These are phyloP conservation scores for Penicillium chermesinum DNA, from an alignment of 495 filamentous ascomycete species.

Conservation along the genomic window DNA sequence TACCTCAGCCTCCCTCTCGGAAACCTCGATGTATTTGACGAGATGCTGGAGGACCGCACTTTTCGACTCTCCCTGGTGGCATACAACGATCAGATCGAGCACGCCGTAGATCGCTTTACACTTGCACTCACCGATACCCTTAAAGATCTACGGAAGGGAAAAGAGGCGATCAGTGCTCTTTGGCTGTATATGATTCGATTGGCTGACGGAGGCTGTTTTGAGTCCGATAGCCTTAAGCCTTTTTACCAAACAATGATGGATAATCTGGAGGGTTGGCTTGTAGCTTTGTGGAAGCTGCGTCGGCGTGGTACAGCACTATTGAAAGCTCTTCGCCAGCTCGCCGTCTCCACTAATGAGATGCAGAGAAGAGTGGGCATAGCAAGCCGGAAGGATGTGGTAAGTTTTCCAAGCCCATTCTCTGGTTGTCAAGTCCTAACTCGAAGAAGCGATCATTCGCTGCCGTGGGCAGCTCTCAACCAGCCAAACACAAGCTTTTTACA, in stretches of 20 bases:
- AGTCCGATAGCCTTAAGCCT: constrained; percentile 45
- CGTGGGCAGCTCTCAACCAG: constrained; percentile 5
- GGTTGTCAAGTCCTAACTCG: constrained; percentile 1
- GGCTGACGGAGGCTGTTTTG: constrained; percentile 50
- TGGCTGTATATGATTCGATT: constrained; percentile 64
- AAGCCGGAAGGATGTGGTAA: constrained; percentile 56
- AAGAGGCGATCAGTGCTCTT: constrained; percentile 70
- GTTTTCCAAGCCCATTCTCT: constrained; percentile 5
- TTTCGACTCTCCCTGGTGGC: constrained; percentile 77
- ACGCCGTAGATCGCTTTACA: constrained; percentile 75
- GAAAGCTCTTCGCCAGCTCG: constrained; percentile 57
- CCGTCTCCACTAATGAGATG: constrained; percentile 68
- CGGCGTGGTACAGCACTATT: constrained; percentile 57
- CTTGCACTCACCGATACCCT: constrained; percentile 67
- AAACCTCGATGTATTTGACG: constrained; percentile 78
- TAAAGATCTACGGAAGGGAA: constrained; percentile 71
- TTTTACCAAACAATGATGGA: constrained; percentile 77
- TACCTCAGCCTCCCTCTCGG: constrained; percentile 78
- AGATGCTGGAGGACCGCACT: constrained; percentile 76
- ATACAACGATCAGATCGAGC: constrained; percentile 88
- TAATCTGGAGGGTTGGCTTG: constrained; percentile 82
- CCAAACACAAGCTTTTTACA: constrained; percentile 23
- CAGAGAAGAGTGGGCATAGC: constrained; percentile 68
- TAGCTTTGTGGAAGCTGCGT: constrained; percentile 62
- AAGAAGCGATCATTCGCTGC: constrained; percentile 14